phyloP scores from a whole-genome alignment of 345 rosid genomes.

The Bruguiera sexangula region DNA sequence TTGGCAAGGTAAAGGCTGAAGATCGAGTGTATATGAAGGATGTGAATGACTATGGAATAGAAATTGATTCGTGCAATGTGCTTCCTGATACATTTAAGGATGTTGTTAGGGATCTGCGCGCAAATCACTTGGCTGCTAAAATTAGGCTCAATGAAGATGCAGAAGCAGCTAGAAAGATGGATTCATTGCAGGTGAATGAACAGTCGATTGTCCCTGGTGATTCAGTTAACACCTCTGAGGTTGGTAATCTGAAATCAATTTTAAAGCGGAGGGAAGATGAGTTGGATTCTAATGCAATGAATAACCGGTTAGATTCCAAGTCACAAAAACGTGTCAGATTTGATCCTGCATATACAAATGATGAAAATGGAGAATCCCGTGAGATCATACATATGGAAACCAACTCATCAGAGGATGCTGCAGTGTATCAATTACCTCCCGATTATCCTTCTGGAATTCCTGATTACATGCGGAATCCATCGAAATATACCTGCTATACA shows the following conservation, averaged over 20 bases:
- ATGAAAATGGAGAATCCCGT: conserved; percentile 16
- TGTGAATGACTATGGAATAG: conserved; percentile 47
- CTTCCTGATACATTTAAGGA: conserved; percentile 47
- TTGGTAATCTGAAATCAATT: conserved; percentile 57
- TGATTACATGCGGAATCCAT: conserved; percentile 28
- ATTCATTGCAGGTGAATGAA: conserved; percentile 44
- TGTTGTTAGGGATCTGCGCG: conserved; percentile 62
- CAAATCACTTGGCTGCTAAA: conserved; percentile 60
- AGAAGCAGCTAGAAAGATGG: conserved; percentile 56
- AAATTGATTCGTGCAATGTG: conserved; percentile 40
- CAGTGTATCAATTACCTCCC: conserved; percentile 15
- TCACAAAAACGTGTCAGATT: conserved; percentile 24
- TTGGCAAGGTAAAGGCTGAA: conserved; percentile 45
- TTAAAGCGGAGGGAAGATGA: conserved; percentile 62
- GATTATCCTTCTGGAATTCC: conserved; percentile 33
- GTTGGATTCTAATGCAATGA: conserved; percentile 6
- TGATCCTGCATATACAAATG: conserved; percentile 22
- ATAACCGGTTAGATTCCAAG: conserved; percentile 11
- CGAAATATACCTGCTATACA: conserved; percentile 21
- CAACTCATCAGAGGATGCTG: conserved; percentile 12
- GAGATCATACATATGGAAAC: conserved; percentile 7
- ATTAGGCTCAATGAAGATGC: conserved; percentile 72
- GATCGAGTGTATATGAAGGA: conserved; percentile 49
- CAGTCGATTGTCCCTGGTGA: background rate
- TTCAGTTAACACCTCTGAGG: conserved; percentile 28